phyloP scores from a whole-genome alignment of 176 grass and related monocot genomes.

The Elaeis guineensis region DNA sequence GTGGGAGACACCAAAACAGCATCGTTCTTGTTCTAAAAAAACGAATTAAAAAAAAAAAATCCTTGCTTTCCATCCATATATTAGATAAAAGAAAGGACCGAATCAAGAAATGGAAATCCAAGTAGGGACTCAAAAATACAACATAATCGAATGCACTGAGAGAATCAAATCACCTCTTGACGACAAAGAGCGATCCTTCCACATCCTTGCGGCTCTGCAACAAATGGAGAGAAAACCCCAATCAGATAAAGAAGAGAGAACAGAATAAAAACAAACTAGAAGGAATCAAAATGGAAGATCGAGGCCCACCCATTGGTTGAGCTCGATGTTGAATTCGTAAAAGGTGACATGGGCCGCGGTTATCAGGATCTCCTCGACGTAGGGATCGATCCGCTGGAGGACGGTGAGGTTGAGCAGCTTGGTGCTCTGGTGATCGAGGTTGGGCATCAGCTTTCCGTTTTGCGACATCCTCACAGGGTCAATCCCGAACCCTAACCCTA shows the following conservation, averaged over 20 bases:
- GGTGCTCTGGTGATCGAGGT: conserved; percentile 70
- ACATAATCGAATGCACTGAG: no score
- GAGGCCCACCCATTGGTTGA: conserved; percentile 68
- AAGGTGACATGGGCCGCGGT: conserved; percentile 82
- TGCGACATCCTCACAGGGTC: conserved; percentile 23
- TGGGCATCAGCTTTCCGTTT: conserved; percentile 68
- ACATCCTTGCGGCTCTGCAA: conserved; percentile 86
- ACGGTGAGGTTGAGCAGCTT: conserved; percentile 86
- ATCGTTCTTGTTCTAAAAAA: no score
- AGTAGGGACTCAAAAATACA: no score
- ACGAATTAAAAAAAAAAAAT: no score
- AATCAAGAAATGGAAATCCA: no score
- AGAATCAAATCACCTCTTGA: conserved; percentile 49
- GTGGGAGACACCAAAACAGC: no score
- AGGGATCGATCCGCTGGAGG: conserved; percentile 79
- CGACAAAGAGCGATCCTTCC: conserved; percentile 84
- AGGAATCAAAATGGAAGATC: not conserved
- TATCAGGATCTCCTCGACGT: conserved; percentile 91
- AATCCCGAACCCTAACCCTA: no score
- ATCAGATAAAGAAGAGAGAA: not conserved
- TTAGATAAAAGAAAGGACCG: no score
- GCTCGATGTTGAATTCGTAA: conserved; percentile 93
- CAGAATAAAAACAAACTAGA: not conserved
- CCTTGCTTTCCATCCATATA: no score
- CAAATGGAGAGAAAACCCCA: conserved; percentile 6